These are phyloP conservation scores for Pyrenophora teres DNA, from an alignment of 2,329 filamentous ascomycete species.

Conservation along the genomic window DNA sequence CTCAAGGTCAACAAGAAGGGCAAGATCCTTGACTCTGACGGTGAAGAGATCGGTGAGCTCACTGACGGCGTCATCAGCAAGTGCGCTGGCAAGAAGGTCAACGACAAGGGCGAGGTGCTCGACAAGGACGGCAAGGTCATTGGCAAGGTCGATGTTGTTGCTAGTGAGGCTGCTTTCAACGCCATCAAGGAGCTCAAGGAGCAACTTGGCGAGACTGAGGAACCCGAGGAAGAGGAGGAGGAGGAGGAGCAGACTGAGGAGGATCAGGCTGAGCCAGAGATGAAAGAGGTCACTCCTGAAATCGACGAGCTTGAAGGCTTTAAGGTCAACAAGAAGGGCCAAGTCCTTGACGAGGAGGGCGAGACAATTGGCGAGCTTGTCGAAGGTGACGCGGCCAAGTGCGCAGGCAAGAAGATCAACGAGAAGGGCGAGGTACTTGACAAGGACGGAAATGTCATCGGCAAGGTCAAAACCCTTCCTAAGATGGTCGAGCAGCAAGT, in stretches of 20 bases:
- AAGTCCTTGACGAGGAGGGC: conserved; percentile 58
- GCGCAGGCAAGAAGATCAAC: conserved; percentile 68
- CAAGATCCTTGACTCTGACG: conserved; percentile 57
- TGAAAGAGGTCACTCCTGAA: conserved; percentile 50
- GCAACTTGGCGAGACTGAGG: conserved; percentile 50
- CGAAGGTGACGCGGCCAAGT: conserved; percentile 64
- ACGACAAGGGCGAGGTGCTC: conserved; percentile 57
- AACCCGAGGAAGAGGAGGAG: conserved; percentile 8
- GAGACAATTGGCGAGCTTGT: conserved; percentile 59
- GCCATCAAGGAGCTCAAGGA: conserved; percentile 55
- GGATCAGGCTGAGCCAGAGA: conserved; percentile 42
- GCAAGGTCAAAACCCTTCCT: conserved; percentile 61
- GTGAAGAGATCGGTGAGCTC: conserved; percentile 57
- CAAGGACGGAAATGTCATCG: conserved; percentile 66
- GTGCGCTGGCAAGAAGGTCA: conserved; percentile 55
- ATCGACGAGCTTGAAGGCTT: conserved; percentile 57
- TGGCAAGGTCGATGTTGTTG: conserved; percentile 55
- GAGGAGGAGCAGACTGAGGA: conserved; percentile 4
- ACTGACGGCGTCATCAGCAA: conserved; percentile 52
- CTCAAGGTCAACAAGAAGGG: conserved; percentile 64
- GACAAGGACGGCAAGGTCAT: conserved; percentile 58
- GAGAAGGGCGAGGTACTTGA: conserved; percentile 68
- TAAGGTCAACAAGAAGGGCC: conserved; percentile 64
- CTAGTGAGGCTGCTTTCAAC: conserved; percentile 57
- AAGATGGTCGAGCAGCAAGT: conserved; percentile 48